Conservation (phyloP, 257 asterid genomes). For the Sherardia arvensis region DNA sequence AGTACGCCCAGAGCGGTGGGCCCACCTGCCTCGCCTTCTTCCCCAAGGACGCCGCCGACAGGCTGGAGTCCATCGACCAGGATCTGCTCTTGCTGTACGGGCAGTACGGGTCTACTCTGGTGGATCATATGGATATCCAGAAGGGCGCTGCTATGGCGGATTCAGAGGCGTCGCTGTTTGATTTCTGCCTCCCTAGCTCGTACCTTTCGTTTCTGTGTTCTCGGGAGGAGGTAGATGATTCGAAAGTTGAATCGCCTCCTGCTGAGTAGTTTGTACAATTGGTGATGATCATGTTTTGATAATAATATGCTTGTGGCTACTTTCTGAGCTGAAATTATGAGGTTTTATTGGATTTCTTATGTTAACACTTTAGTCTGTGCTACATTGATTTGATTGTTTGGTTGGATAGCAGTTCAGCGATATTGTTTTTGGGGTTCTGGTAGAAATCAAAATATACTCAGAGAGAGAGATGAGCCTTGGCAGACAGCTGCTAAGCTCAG, state of each 20-base stretch:
- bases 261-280: not conserved
- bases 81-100: slow-evolving; percentile 8
- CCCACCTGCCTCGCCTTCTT: slow-evolving; percentile 1
- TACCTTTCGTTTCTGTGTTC: slow-evolving; percentile 7
- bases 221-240: not conserved
- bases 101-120: slow-evolving; percentile 1
- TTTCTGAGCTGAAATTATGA: not conserved
- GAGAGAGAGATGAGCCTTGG: no score
- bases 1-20: not conserved
- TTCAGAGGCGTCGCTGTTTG: slow-evolving; percentile 2
- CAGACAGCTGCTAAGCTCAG: not conserved
- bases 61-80: slow-evolving; percentile 5
- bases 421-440: no score
- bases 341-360: not conserved
- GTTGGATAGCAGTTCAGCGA: not conserved
- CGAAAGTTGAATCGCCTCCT: not conserved
- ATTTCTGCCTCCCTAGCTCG: slow-evolving; percentile 3
- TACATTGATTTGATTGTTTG: not conserved
- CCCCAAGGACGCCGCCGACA: not conserved
- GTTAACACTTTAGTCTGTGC: not conserved
- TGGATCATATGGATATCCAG: slow-evolving; percentile 6
- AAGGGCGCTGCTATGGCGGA: not conserved
- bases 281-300: not conserved
- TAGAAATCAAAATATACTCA: no score
- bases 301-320: not conserved